Percentiles rank a stretch among this genome's conserved stretches.
phyloP scores from a whole-genome alignment of 352 stramenopile species.

The Phytophthora pseudosyringae region DNA sequence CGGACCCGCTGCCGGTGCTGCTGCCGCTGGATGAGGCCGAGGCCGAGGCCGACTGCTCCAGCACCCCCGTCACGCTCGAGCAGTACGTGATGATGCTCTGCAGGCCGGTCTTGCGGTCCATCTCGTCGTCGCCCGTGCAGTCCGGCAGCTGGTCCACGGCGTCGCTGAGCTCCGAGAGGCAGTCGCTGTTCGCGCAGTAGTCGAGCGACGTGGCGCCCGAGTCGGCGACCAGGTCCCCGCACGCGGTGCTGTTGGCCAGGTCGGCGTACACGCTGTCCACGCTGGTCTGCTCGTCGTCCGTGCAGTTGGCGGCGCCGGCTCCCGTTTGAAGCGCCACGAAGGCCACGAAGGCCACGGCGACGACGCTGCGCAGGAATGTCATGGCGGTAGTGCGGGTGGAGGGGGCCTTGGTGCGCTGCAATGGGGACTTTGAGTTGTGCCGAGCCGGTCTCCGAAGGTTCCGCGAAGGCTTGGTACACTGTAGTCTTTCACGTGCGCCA shows the following conservation, averaged over 20 bases:
- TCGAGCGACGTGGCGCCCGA: slow-evolving; percentile 37
- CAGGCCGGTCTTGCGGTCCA: slow-evolving; percentile 38
- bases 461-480: slow-evolving; percentile 8
- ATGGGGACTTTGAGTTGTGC: slow-evolving; percentile 27
- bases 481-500: slow-evolving; percentile 8
- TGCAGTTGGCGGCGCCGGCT: slow-evolving; percentile 32
- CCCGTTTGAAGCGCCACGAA: slow-evolving; percentile 22
- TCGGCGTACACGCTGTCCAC: slow-evolving; percentile 39
- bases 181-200: slow-evolving; percentile 42
- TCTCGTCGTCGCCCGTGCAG: slow-evolving; percentile 37
- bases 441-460: slow-evolving; percentile 21
- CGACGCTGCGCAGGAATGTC: slow-evolving; percentile 5
- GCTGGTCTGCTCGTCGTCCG: slow-evolving; percentile 31
- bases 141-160: slow-evolving; percentile 36
- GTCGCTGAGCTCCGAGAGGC: slow-evolving; percentile 32
- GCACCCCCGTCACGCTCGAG: slow-evolving; percentile 18
- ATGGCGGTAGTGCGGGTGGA: slow-evolving; percentile 10
- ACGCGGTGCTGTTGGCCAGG: slow-evolving; percentile 30
- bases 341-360: slow-evolving; percentile 10
- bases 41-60: slow-evolving; percentile 26
- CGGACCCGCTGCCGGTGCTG: slow-evolving; percentile 11
- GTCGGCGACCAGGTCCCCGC: slow-evolving; percentile 30
- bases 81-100: slow-evolving; percentile 35
- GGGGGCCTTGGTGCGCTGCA: slow-evolving; percentile 1
- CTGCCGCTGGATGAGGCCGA: slow-evolving; percentile 5